Conservation (phyloP, 164 flowering plant species). For the Houttuynia cordata region DNA sequence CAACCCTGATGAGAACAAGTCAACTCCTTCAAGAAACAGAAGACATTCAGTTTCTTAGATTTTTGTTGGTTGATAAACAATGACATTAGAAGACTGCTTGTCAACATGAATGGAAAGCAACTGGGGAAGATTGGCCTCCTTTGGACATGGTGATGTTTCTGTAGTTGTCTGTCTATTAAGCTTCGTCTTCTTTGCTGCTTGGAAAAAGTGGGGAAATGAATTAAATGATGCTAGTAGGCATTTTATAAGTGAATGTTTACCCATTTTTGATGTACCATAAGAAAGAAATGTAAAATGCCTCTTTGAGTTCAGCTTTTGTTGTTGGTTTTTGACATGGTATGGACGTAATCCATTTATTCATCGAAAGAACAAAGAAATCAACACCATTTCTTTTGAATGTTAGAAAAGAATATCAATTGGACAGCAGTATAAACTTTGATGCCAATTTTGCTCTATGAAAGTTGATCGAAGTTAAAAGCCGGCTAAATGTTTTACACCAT, state of each 20-base stretch:
- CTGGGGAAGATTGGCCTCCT: neutral
- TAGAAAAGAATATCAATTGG: too few species aligned
- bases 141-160: neutral
- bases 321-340: neutral
- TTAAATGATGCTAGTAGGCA: neutral
- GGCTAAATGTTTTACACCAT: too few species aligned
- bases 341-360: neutral
- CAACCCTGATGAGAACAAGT: slow-evolving; percentile 39
- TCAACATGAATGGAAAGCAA: slow-evolving; percentile 11
- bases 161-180: neutral
- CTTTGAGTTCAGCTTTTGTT: neutral
- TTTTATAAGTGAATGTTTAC: neutral
- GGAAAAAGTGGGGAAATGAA: neutral
- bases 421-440: too few species aligned
- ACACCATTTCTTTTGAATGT: neutral
- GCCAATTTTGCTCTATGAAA: too few species aligned
- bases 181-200: neutral
- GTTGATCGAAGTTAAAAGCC: too few species aligned
- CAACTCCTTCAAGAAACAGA: slow-evolving; percentile 41
- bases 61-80: neutral
- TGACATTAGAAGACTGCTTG: slow-evolving; percentile 16
- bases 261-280: neutral
- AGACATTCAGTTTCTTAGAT: slow-evolving; percentile 47
- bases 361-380: neutral
- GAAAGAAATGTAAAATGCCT: neutral